These are phyloP conservation scores for Gracilaria gracilis DNA, from an alignment of 23 red algal genomes.

Conservation along the genomic window DNA sequence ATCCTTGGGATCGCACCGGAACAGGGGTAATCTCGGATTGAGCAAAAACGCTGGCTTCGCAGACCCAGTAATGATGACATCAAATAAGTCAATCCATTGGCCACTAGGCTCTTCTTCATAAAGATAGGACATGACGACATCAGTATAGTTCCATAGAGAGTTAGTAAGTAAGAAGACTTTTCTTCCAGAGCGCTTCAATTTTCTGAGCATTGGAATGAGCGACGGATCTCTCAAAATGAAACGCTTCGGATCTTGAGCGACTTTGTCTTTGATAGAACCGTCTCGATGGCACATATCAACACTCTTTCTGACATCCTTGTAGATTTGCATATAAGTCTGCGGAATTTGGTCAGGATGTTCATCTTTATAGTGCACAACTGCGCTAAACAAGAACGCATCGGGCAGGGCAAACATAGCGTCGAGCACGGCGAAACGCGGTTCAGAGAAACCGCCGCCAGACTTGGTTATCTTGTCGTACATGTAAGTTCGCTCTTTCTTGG, in stretches of 20 bases:
- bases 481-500: constrained; percentile 80
- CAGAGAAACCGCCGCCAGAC: constrained; percentile 78
- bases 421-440: constrained; percentile 86
- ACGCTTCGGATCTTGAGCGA: constrained; percentile 71
- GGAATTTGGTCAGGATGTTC: constrained; percentile 72
- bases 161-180: constrained; percentile 97
- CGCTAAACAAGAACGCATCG: constrained; percentile 95
- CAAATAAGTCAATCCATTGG: constrained; percentile 93
- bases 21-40: constrained; percentile 81
- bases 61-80: constrained; percentile 95
- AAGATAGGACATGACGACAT: constrained; percentile 95
- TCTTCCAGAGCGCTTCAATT: constrained; percentile 81
- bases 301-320: constrained; percentile 83
- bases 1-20: constrained; percentile 77
- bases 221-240: constrained; percentile 86
- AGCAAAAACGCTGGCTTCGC: constrained; percentile 94
- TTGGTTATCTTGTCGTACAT: constrained; percentile 85
- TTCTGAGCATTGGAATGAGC: constrained; percentile 78
- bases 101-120: constrained; percentile 55
- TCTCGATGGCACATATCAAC: constrained; percentile 99
- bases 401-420: constrained; percentile 98
- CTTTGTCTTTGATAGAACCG: constrained; percentile 90
- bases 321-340: constrained; percentile 82
- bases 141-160: constrained; percentile 95
- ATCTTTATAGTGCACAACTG: constrained; percentile 85